A percentile compares a stretch with the other conserved stretches of the same genome.
Conservation (phyloP, 495 filamentous ascomycete genomes). For the Penicillium flavigenum region DNA sequence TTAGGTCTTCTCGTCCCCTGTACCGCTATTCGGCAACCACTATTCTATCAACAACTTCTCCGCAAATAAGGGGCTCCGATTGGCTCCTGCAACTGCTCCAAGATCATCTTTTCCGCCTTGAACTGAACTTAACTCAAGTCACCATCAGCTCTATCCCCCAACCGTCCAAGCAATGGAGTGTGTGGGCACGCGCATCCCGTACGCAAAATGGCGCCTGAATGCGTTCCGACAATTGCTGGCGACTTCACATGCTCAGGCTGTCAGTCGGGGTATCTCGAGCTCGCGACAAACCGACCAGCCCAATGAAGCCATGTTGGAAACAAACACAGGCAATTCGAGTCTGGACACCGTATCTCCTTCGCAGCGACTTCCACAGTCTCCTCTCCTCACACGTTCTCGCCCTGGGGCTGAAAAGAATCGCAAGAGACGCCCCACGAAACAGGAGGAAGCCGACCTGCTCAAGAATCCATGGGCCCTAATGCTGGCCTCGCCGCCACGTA, state of each 20-base stretch:
- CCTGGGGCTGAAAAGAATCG: constrained; percentile 19
- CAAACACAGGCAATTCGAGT: background rate
- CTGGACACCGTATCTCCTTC: constrained; percentile 25
- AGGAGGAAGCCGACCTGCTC: constrained; percentile 35
- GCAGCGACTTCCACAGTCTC: constrained; percentile 43
- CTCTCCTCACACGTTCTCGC: constrained; percentile 28
- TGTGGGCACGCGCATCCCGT: constrained; percentile 25
- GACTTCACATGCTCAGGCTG: constrained; percentile 1
- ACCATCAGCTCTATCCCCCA: background rate
- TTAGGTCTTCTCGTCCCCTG: background rate
- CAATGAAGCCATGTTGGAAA: constrained; percentile 9
- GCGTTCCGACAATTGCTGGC: constrained; percentile 31
- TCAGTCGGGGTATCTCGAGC: constrained; percentile 15
- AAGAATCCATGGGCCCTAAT: constrained; percentile 51
- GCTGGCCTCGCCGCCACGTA: constrained; percentile 64
- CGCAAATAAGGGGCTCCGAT: constrained; percentile 28
- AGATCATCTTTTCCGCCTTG: constrained; percentile 11
- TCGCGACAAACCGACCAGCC: constrained; percentile 4
- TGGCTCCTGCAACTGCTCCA: constrained; percentile 18
- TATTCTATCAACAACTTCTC: constrained; percentile 2
- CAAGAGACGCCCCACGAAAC: constrained; percentile 41
- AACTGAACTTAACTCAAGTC: constrained; percentile 7
- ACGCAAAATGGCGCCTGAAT: constrained; percentile 38
- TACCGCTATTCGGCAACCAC: background rate
- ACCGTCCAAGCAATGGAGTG: constrained; percentile 31